These are phyloP conservation scores for Phytophthora litchii DNA, from an alignment of 352 stramenopile genomes.

Conservation along the genomic window DNA sequence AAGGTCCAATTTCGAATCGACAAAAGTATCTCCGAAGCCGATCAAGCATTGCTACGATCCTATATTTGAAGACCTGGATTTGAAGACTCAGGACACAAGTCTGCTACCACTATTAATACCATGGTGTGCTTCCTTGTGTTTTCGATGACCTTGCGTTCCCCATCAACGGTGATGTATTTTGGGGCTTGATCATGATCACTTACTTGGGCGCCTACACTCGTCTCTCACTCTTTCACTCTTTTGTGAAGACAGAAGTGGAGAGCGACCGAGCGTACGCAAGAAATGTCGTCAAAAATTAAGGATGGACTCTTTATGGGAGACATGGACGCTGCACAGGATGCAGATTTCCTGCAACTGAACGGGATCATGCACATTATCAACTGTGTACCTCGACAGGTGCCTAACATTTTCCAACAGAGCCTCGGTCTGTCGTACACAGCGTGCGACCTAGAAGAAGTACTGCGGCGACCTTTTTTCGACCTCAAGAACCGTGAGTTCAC, in stretches of 20 bases:
- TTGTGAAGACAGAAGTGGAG: slow-evolving; percentile 20
- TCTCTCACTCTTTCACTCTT: slow-evolving; percentile 31
- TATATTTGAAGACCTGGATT: slow-evolving; percentile 53
- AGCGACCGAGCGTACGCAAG: slow-evolving; percentile 9
- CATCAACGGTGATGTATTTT: slow-evolving; percentile 32
- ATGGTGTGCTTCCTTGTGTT: slow-evolving; percentile 8
- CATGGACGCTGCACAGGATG: slow-evolving; percentile 90
- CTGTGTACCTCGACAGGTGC: slow-evolving; percentile 89
- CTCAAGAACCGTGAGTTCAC: slow-evolving; percentile 89
- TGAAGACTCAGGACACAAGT: slow-evolving; percentile 19
- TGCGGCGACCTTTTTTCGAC: slow-evolving; percentile 75
- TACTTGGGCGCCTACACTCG: not conserved
- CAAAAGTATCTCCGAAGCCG: slow-evolving; percentile 35
- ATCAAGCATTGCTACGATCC: slow-evolving; percentile 54
- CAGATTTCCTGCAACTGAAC: slow-evolving; percentile 93
- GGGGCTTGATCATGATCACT: slow-evolving; percentile 12
- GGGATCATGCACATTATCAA: slow-evolving; percentile 93
- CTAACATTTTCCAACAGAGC: slow-evolving; percentile 91
- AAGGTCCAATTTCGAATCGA: slow-evolving; percentile 72
- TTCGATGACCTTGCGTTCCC: slow-evolving; percentile 6
- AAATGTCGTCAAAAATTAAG: slow-evolving; percentile 94
- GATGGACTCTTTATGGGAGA: slow-evolving; percentile 95
- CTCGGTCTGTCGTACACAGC: slow-evolving; percentile 83
- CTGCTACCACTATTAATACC: slow-evolving; percentile 36
- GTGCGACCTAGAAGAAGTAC: slow-evolving; percentile 74